Conservation (phyloP, 768 basidiomycete species). For the Phanerodontia chrysosporium region DNA sequence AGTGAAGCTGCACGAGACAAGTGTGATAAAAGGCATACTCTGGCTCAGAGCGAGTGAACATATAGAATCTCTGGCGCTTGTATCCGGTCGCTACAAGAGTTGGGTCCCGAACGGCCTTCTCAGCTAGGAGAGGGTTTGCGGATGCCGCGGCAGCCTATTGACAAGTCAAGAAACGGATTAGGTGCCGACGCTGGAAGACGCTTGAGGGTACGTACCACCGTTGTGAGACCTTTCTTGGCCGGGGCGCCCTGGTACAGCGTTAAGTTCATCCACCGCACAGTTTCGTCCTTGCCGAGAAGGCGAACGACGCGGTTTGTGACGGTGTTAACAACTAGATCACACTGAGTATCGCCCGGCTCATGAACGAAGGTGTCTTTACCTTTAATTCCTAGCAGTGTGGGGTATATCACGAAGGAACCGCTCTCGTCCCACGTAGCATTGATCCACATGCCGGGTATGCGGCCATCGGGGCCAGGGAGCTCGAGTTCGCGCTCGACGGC, state of each 20-base stretch:
- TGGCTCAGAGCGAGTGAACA: slow-evolving; percentile 88
- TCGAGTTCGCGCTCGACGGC: slow-evolving; percentile 92
- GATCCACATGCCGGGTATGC: slow-evolving; percentile 71
- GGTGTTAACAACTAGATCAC: slow-evolving; percentile 76
- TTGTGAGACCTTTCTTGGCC: slow-evolving; percentile 78
- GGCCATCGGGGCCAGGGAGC: slow-evolving; percentile 69
- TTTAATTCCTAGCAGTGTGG: slow-evolving; percentile 92
- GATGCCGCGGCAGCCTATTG: slow-evolving; percentile 89
- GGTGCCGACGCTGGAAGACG: neutral
- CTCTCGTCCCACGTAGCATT: slow-evolving; percentile 98
- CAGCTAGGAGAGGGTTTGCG: slow-evolving; percentile 89
- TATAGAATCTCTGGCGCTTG: slow-evolving; percentile 89
- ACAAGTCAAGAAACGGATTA: slow-evolving; percentile 6
- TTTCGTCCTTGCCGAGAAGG: slow-evolving; percentile 91
- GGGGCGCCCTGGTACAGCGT: slow-evolving; percentile 93
- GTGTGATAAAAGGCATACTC: slow-evolving; percentile 54
- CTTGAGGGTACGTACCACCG: slow-evolving; percentile 49
- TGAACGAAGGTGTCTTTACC: slow-evolving; percentile 41
- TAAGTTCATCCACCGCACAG: slow-evolving; percentile 83
- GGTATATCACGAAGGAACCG: slow-evolving; percentile 90
- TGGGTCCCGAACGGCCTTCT: slow-evolving; percentile 81
- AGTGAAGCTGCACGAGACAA: neutral
- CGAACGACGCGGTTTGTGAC: slow-evolving; percentile 90
- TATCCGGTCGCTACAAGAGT: slow-evolving; percentile 91
- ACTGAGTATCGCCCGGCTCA: neutral